Percentiles rank a stretch among this genome's conserved stretches.
Conservation (phyloP, 129 eudicot species). For the Escallonia herrerae region DNA sequence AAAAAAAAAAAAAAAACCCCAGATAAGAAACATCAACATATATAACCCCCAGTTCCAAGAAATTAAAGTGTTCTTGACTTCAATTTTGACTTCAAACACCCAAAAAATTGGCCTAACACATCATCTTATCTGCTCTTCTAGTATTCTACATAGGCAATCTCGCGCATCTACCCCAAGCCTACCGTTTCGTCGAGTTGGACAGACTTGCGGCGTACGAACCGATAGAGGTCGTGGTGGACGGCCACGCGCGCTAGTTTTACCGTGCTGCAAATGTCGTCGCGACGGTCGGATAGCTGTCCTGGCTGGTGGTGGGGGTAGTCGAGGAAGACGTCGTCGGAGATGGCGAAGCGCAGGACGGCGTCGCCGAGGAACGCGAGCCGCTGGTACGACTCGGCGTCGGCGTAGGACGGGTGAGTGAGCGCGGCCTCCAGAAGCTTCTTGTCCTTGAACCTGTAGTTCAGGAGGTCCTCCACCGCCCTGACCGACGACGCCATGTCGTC, state of each 20-base stretch:
- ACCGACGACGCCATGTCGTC: no score
- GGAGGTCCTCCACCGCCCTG: slow-evolving; percentile 43
- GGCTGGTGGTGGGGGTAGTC: slow-evolving; percentile 48
- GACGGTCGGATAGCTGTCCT: slow-evolving; percentile 47
- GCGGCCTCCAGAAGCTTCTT: slow-evolving; percentile 56
- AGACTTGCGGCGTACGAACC: slow-evolving; percentile 46
- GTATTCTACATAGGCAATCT: no score
- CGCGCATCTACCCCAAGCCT: background rate
- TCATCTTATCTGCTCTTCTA: no score
- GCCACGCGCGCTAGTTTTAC: slow-evolving; percentile 77
- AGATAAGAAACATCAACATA: no score
- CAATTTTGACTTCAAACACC: no score
- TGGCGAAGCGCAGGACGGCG: slow-evolving; percentile 48
- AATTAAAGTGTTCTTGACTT: no score
- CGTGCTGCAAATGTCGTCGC: slow-evolving; percentile 56
- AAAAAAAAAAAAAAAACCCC: background rate
- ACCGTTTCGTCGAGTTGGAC: slow-evolving; percentile 48
- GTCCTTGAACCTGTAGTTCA: slow-evolving; percentile 36
- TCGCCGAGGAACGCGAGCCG: slow-evolving; percentile 83
- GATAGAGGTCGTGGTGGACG: slow-evolving; percentile 39
- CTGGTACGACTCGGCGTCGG: slow-evolving; percentile 42
- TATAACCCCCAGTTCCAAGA: no score
- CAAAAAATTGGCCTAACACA: no score
- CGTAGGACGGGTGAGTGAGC: slow-evolving; percentile 59
- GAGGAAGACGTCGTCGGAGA: slow-evolving; percentile 33